Evolutionary conservation across 2,329 filamentous ascomycete genomes (phyloP), one percentile per base, ranked within the genome.

Genomic region (Thyridium curvatum): DNA sequence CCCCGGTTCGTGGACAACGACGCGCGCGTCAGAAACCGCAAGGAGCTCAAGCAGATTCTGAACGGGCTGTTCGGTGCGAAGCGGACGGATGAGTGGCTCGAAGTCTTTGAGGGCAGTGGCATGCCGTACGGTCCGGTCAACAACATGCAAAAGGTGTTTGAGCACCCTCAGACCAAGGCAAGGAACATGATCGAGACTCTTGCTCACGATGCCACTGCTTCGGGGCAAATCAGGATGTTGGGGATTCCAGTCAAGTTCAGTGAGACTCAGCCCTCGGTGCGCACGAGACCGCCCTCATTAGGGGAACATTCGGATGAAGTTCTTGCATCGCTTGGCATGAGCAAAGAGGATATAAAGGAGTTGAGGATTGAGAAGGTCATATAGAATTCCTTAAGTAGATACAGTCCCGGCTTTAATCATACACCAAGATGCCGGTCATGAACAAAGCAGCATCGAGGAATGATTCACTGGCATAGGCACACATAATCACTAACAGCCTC

Each of bases 241-340:
- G 41, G 41, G 12, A 40, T 39, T 12, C 31, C 41, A 2, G 41
- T 43, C 38, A 43, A 43, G 33, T 43, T 43, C 33, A 43, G 41
- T 16, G 33, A 35, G 15, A 38, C 33, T 5, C 13, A 29, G n/a
- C 36, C 40, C 6, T 26, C 37, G 6, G 15, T 42, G 2, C 40
- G 40, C 15, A 30, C 26, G 2, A 16, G 32, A 30, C 38, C 38
- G 13, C 38, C 38, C 8, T 28, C 18, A 2, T 32, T 40, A 4
- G 38, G 38, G 3, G 28, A 40, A 28, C 38, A 40, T 15, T 35
- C 28, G 6, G 35, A 41, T 3, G 39, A 41, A n/a, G 35, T 41
- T 9, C 21, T 41, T 26, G 34, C 34, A 26, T 26, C 21, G 10
- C 6, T 26, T 26, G 21, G 21, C 6, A 6, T 26, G 21, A 26